Percentiles rank a stretch among this genome's conserved stretches.
Evolutionary conservation across 2,329 filamentous ascomycete species (phyloP).

Genomic region (Colletotrichum sp.): DNA sequence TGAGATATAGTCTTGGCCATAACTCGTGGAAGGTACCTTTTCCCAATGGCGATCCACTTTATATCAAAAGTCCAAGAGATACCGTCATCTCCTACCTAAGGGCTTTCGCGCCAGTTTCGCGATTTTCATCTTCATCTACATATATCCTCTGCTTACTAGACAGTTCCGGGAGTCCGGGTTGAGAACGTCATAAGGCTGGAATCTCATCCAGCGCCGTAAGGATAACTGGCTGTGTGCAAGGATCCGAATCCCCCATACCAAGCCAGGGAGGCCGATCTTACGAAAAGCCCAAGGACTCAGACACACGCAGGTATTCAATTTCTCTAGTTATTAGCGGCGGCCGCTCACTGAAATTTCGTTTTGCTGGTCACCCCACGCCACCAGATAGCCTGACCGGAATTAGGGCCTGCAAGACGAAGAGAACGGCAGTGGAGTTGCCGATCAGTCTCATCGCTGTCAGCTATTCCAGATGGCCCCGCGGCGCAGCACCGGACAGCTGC

Average conservation of each 20-base stretch:
- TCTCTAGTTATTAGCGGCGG: neutral
- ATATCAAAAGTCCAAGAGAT: neutral
- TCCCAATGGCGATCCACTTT: neutral
- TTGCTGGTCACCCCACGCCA: neutral
- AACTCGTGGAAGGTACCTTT: neutral
- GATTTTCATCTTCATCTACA: neutral
- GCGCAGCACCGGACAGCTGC: neutral
- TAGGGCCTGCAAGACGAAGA: neutral
- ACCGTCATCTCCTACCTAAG: neutral
- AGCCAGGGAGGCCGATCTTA: neutral
- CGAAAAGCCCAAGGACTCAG: neutral
- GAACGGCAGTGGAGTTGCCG: neutral
- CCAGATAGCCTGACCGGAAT: neutral
- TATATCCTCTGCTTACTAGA: neutral
- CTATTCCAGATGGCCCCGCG: neutral
- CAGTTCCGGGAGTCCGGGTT: neutral
- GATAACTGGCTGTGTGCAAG: neutral
- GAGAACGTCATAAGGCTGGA: neutral
- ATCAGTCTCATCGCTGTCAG: neutral
- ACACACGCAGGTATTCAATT: neutral
- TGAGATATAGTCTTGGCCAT: rapidly evolving
- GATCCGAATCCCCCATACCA: neutral
- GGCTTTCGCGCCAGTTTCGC: neutral
- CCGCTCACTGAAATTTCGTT: neutral
- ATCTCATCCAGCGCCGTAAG: too few relatives aligned